These are phyloP conservation scores for Fagus sylvatica DNA, from an alignment of 306 rosid genomes.

Conservation along the genomic window DNA sequence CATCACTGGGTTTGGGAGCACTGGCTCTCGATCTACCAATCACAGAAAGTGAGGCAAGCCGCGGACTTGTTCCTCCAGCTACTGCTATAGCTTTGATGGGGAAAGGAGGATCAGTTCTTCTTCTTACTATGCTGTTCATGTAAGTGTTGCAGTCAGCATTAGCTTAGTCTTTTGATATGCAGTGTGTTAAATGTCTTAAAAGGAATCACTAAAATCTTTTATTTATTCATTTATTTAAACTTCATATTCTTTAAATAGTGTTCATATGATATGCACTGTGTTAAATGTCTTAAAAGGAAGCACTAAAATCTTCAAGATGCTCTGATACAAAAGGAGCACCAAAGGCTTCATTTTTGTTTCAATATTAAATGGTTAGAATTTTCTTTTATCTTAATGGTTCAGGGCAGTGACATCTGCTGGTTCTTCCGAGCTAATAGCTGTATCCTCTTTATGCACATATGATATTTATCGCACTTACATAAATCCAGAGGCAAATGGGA, in stretches of 20 bases:
- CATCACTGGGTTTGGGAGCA: conserved; percentile 88
- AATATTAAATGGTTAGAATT: neutral
- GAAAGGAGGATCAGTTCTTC: conserved; percentile 86
- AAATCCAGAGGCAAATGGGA: conserved; percentile 80
- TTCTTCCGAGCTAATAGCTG: conserved; percentile 85
- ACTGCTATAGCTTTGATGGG: conserved; percentile 97
- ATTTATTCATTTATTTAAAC: too few species aligned
- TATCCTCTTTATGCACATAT: conserved; percentile 82
- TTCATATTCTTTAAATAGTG: too few species aligned
- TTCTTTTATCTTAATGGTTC: conserved; percentile 14
- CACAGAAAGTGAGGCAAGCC: conserved; percentile 71
- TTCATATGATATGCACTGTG: too few species aligned
- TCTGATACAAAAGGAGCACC: too few species aligned
- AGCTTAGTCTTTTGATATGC: neutral
- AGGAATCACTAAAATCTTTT: too few species aligned
- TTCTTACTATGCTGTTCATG: conserved; percentile 95
- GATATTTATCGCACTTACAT: conserved; percentile 85
- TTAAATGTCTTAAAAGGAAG: too few species aligned
- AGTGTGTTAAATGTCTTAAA: too few species aligned
- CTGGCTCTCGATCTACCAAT: conserved; percentile 90
- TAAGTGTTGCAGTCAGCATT: conserved; percentile 42
- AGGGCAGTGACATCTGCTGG: conserved; percentile 99
- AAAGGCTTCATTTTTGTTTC: neutral
- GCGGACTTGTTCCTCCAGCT: conserved; percentile 93
- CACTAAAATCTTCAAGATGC: too few species aligned